Percentiles rank a stretch among this genome's conserved stretches.
These are phyloP conservation scores for Trichoderma parareesei DNA, from an alignment of 495 filamentous ascomycete genomes.

Conservation along the genomic window DNA sequence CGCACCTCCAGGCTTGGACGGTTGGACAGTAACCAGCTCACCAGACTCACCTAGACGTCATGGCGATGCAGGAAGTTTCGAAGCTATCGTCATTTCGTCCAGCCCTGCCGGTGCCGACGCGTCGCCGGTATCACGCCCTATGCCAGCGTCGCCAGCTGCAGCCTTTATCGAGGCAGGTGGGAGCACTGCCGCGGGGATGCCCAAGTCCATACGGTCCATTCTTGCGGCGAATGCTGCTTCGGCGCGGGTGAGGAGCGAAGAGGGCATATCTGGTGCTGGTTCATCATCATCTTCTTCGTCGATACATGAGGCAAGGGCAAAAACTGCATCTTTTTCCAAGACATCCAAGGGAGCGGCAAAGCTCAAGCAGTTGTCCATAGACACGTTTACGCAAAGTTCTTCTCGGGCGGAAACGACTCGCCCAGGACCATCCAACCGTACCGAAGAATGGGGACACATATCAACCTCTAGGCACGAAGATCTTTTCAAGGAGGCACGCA, in stretches of 20 bases:
- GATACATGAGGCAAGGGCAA: background rate
- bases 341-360: constrained; percentile 3
- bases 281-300: background rate
- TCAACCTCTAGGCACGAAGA: background rate
- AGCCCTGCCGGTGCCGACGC: constrained; percentile 26
- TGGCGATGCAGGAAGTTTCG: constrained; percentile 16
- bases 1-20: constrained; percentile 19
- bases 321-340: background rate
- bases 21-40: constrained; percentile 37
- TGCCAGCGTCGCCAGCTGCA: constrained; percentile 5
- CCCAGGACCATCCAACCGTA: background rate
- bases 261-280: background rate
- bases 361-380: constrained; percentile 15
- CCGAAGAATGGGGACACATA: background rate
- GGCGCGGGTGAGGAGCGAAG: background rate
- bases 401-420: background rate
- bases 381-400: constrained; percentile 8
- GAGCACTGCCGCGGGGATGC: background rate
- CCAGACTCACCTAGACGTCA: constrained; percentile 26
- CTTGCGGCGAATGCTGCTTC: background rate
- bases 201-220: background rate
- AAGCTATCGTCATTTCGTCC: constrained; percentile 37
- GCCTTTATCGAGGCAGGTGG: background rate
- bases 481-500: no score
- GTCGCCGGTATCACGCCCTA: constrained; percentile 15